Base-by-base conservation (phyloP, 305 asterid species). In the Fraxinus paxiana region DNA sequence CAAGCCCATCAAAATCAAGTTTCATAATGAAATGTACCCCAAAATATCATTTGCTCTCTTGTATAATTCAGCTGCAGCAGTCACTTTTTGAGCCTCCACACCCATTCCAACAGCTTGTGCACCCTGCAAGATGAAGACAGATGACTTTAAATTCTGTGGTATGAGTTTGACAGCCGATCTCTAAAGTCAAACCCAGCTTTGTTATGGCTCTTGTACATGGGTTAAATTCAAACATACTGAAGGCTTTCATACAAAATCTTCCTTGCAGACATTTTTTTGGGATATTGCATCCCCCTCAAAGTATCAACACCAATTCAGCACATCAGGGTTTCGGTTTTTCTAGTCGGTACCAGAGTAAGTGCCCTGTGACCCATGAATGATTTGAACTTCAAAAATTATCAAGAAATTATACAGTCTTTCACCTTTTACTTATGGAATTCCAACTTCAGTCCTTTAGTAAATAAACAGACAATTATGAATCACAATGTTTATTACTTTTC, bases 31-130 rank as follows among this genome's bases (percentile, higher is more conserved):
- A 75, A 67, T 77, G 34, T 88, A 95, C 98, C 98, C 98, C 86
- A 96, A 77, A 83, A 96, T 93, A 59, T 91, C 92, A 86, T 93
- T 94, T 70, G 99, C 97, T 80, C 85, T 90, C 87, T 84, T 87
- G 92, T 92, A 94, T 79, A 96, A 77, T 79, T 91, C 98, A 84
- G 98, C 94, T 28, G 98, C 98, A 83, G 97, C 97, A 69, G 97
- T 96, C 77, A 96, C 96, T 81, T 91, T 96, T 78, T 92, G 98
- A 88, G 98, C 98, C 89, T 96, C 98, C 83, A 85, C 75, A 3
- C 98, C 98, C 98, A 96, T 96, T 84, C 98, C 99, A 81, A 94
- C 97, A 61, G 98, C 86, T 90, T 96, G 99, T 10, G 99, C 99
- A 81, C 99, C 98, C 98, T 95, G 89, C 82, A 89, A 43, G 43